Conservation (phyloP, 2,329 filamentous ascomycete species). For the Chrysosporium keratinophilum region DNA sequence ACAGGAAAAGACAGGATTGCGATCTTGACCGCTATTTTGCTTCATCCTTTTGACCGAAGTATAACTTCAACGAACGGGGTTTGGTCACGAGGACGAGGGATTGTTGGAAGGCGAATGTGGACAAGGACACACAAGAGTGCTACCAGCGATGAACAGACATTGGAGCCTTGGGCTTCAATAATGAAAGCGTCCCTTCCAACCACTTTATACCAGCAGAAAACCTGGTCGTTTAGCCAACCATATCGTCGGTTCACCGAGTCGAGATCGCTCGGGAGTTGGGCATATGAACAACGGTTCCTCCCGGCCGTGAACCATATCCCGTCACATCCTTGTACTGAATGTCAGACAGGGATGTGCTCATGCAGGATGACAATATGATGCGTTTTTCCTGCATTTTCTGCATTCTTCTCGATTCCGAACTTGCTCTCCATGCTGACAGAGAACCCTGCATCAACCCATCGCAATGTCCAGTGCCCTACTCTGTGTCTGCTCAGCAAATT, state of each 20-base stretch:
- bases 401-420: neutral
- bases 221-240: neutral
- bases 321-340: neutral
- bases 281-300: neutral
- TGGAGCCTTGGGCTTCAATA: no score
- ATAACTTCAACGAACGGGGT: neutral
- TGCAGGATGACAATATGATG: conserved; percentile 1
- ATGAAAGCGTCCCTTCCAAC: no score
- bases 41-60: neutral
- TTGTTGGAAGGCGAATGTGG: no score
- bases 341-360: neutral
- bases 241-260: neutral
- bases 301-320: neutral
- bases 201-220: no score
- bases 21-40: conserved; percentile 5
- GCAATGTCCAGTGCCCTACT: neutral
- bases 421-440: neutral
- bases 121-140: no score
- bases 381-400: neutral
- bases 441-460: neutral
- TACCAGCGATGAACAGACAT: no score
- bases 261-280: neutral
- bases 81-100: no score
- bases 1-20: neutral
- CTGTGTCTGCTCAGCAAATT: neutral